Percentiles rank a stretch among this genome's conserved stretches.
Evolutionary conservation across 371 early-diverging fungal species (phyloP).

Genomic region (Circinella umbellata): DNA sequence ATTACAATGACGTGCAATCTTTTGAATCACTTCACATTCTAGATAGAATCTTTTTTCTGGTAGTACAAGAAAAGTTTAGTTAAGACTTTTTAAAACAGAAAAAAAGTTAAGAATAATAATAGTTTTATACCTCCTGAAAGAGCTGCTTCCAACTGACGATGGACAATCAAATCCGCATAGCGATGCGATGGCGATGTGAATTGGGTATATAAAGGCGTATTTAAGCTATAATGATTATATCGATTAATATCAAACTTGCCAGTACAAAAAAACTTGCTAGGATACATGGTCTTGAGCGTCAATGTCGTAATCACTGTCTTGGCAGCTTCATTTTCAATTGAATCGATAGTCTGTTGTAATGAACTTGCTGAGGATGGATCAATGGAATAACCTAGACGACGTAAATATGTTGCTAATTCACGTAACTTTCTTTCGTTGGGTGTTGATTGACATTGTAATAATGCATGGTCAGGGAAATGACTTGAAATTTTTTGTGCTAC

Average conservation of each 20-base stretch:
- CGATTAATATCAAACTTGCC: slow-evolving; percentile 68
- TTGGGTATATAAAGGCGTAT: slow-evolving; percentile 81
- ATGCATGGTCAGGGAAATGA: slow-evolving; percentile 83
- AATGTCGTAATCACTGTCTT: slow-evolving; percentile 53
- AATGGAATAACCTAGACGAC: slow-evolving; percentile 53
- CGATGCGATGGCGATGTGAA: slow-evolving; percentile 93
- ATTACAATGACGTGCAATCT: slow-evolving; percentile 72
- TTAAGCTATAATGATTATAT: slow-evolving; percentile 75
- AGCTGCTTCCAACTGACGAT: slow-evolving; percentile 66
- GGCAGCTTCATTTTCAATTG: slow-evolving; percentile 55
- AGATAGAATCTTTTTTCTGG: slow-evolving; percentile 55
- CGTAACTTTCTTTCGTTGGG: slow-evolving; percentile 63
- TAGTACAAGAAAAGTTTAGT: slow-evolving; percentile 3
- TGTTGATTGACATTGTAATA: slow-evolving; percentile 76
- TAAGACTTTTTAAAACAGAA: background rate
- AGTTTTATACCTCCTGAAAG: slow-evolving; percentile 25
- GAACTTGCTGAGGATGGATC: slow-evolving; percentile 53
- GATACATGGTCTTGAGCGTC: slow-evolving; percentile 74
- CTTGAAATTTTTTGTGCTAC: slow-evolving; percentile 88
- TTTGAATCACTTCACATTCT: slow-evolving; percentile 44
- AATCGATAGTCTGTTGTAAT: slow-evolving; percentile 74
- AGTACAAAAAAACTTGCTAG: slow-evolving; percentile 84
- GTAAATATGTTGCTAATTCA: slow-evolving; percentile 63
- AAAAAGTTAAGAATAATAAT: background rate
- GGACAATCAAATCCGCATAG: slow-evolving; percentile 96